Evolutionary conservation across 75 land plant genomes (phyloP).

Genomic region (Cunninghamia lanceolata): DNA sequence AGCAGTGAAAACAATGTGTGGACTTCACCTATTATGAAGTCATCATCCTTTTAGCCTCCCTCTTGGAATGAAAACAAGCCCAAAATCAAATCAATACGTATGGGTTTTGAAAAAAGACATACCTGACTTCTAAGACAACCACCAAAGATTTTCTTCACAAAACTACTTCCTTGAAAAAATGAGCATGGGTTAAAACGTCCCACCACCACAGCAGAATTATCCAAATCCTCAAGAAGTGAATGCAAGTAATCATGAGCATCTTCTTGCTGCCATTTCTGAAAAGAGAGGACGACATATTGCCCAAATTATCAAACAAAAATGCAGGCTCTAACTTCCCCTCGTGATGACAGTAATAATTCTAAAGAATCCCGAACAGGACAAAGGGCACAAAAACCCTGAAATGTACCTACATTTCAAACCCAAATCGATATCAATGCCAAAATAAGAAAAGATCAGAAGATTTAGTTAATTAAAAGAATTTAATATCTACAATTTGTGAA

Average conservation of each 20-base stretch:
- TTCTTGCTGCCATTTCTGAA: conserved; percentile 59
- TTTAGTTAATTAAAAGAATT: too few relatives aligned
- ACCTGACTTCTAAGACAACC: conserved; percentile 84
- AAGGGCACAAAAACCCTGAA: too few relatives aligned
- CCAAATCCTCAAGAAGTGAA: conserved; percentile 63
- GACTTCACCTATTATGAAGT: conserved; percentile 52
- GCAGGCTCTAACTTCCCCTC: conserved; percentile 41
- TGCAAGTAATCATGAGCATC: conserved; percentile 94
- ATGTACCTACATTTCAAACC: too few relatives aligned
- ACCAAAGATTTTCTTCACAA: conserved; percentile 70
- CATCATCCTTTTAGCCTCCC: not conserved
- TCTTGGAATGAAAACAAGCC: not conserved
- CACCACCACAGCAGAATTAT: conserved; percentile 24
- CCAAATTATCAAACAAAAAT: conserved; percentile 38
- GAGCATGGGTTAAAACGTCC: conserved; percentile 5
- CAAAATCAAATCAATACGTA: not conserved
- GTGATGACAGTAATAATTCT: too few relatives aligned
- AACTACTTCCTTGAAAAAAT: conserved; percentile 21
- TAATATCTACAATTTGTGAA: too few relatives aligned
- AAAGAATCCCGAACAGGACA: too few relatives aligned
- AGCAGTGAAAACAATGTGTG: conserved; percentile 47
- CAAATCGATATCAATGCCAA: too few relatives aligned
- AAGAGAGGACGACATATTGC: conserved; percentile 55
- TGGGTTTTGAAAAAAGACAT: not conserved
- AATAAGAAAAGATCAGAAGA: too few relatives aligned